Percentiles rank a stretch among this genome's conserved stretches.
These are phyloP conservation scores for Drechmeria coniospora DNA, from an alignment of 2,329 filamentous ascomycete species.

Conservation along the genomic window DNA sequence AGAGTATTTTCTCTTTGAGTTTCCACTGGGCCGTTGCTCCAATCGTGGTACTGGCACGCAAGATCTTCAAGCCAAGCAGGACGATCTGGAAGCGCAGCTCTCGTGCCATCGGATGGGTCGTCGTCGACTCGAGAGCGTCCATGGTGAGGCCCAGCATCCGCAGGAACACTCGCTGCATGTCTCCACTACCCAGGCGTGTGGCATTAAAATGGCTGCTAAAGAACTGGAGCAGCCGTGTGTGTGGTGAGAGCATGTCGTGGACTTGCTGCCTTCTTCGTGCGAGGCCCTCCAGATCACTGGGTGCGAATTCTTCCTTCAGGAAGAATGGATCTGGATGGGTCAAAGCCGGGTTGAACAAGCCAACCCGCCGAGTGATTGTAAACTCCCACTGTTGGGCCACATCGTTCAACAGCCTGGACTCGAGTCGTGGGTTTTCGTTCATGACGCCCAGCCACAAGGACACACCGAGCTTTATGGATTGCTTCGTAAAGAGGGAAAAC, in stretches of 20 bases:
- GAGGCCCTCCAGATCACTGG: slow-evolving; percentile 65
- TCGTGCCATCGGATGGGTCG: slow-evolving; percentile 70
- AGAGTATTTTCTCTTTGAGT: slow-evolving; percentile 77
- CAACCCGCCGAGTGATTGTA: slow-evolving; percentile 60
- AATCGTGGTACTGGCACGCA: slow-evolving; percentile 56
- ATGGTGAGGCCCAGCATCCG: slow-evolving; percentile 70
- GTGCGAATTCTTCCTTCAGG: slow-evolving; percentile 79
- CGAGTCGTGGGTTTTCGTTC: slow-evolving; percentile 83
- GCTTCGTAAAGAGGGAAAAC: slow-evolving; percentile 83
- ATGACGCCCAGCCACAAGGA: slow-evolving; percentile 95
- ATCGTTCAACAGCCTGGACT: slow-evolving; percentile 71
- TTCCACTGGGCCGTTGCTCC: slow-evolving; percentile 55
- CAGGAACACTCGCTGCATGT: slow-evolving; percentile 68
- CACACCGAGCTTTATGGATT: slow-evolving; percentile 87
- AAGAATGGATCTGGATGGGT: slow-evolving; percentile 79
- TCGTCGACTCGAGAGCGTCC: slow-evolving; percentile 53
- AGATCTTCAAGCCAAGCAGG: slow-evolving; percentile 63
- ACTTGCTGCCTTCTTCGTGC: slow-evolving; percentile 62
- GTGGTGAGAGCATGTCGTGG: slow-evolving; percentile 73
- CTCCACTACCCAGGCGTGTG: slow-evolving; percentile 66
- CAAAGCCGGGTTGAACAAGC: slow-evolving; percentile 64
- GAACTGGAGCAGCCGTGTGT: slow-evolving; percentile 74
- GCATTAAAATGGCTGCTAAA: slow-evolving; percentile 91
- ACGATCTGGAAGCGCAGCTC: slow-evolving; percentile 87
- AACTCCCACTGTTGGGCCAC: slow-evolving; percentile 85